Evolutionary conservation across 306 rosid genomes (phyloP).

Genomic region (Rosa lucieae): DNA sequence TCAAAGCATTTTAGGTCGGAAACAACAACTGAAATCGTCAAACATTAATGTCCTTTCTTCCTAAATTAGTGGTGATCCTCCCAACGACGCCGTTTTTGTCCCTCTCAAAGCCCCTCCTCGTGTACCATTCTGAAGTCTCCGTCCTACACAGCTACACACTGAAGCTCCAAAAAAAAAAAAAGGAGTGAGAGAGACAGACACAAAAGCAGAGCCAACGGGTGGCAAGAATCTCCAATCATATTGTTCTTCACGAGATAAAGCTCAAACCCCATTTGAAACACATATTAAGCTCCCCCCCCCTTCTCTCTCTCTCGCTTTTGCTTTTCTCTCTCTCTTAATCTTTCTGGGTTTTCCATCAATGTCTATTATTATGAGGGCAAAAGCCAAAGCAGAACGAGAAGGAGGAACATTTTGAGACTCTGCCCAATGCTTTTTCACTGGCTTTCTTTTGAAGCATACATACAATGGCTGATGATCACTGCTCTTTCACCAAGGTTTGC

Average conservation of each 20-base stretch:
- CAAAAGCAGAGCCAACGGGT: slow-evolving; percentile 1
- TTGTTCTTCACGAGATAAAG: slow-evolving; percentile 27
- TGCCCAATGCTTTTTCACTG: slow-evolving; percentile 61
- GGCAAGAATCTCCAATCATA: slow-evolving; percentile 13
- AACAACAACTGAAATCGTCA: slow-evolving; percentile 24
- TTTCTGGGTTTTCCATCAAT: slow-evolving; percentile 16
- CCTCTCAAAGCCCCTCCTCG: neutral
- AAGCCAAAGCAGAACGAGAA: slow-evolving; percentile 22
- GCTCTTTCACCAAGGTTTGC: slow-evolving; percentile 74
- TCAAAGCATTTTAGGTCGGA: neutral
- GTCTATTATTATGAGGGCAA: slow-evolving; percentile 36
- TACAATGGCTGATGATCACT: slow-evolving; percentile 84
- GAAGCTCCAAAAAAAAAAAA: neutral
- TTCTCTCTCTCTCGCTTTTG: slow-evolving; percentile 36
- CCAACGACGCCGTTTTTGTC: slow-evolving; percentile 5
- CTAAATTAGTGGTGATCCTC: neutral
- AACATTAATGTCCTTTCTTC: slow-evolving; percentile 11
- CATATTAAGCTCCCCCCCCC: slow-evolving; percentile 10
- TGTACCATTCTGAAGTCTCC: neutral
- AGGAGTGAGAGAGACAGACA: neutral
- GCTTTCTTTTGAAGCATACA: slow-evolving; percentile 57
- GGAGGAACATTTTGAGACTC: slow-evolving; percentile 28
- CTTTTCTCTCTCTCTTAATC: slow-evolving; percentile 15
- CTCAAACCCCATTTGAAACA: slow-evolving; percentile 30
- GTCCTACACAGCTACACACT: neutral